phyloP scores from a whole-genome alignment of 2,329 filamentous ascomycete species.

The Beauveria australis region DNA sequence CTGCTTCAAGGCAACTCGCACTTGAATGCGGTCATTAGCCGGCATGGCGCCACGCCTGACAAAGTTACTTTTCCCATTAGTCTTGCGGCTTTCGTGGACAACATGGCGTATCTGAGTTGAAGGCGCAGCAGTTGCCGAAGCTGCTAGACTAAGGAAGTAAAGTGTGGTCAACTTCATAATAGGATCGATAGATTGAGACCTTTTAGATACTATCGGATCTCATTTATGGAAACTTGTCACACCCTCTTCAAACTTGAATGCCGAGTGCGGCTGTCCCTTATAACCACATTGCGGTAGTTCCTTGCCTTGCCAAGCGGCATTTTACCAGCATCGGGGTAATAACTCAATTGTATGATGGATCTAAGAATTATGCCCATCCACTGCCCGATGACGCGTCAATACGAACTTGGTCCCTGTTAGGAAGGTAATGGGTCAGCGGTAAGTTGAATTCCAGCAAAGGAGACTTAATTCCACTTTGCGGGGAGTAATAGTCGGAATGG shows the following conservation, averaged over 20 bases:
- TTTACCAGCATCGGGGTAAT: not conserved
- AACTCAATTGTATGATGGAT: not conserved
- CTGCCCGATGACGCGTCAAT: not conserved
- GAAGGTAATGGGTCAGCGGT: not conserved
- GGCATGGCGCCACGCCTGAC: not conserved
- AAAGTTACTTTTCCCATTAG: not conserved
- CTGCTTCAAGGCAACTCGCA: constrained; percentile 4
- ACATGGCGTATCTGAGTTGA: not conserved
- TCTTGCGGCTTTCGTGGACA: not conserved
- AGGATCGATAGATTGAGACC: not conserved
- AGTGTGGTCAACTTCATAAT: not conserved
- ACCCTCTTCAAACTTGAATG: not conserved
- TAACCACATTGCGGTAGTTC: not conserved
- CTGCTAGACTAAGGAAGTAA: not conserved
- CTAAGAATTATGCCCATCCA: not conserved
- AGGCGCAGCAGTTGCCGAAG: not conserved
- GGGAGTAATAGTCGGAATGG: not conserved
- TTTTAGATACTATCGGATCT: no score
- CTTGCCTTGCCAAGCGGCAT: not conserved
- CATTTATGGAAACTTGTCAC: no score
- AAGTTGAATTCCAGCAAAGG: not conserved
- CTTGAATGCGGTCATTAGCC: not conserved
- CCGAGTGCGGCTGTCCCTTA: not conserved
- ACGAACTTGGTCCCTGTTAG: not conserved
- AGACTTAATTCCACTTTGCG: not conserved